These are phyloP conservation scores for Lithohypha guttulata DNA, from an alignment of 2,329 filamentous ascomycete genomes.

Conservation along the genomic window DNA sequence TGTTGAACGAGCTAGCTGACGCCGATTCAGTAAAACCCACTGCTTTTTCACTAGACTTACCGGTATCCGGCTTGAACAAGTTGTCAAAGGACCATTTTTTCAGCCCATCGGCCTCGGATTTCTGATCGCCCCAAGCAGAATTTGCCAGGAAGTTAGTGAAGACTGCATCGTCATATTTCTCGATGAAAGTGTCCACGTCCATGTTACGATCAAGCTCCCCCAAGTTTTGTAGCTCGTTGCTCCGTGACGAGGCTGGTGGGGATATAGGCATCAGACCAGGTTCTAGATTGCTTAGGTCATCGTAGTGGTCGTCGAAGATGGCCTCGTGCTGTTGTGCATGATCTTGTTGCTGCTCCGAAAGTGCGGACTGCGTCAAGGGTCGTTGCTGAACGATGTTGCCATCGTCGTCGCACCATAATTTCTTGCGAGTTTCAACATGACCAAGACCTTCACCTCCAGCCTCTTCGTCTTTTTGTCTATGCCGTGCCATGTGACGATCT, in stretches of 20 bases:
- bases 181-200: not conserved
- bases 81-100: constrained; percentile 37
- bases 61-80: constrained; percentile 49
- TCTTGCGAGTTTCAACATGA: constrained; percentile 40
- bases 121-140: constrained; percentile 12
- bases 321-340: too few species aligned
- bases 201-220: not conserved
- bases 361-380: constrained; percentile 7
- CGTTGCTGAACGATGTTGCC: constrained; percentile 38
- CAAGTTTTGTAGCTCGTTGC: constrained; percentile 7
- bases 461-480: constrained; percentile 42
- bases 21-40: not conserved
- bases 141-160: constrained; percentile 16
- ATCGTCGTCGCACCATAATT: constrained; percentile 38
- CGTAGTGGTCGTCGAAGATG: too few species aligned
- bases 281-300: too few species aligned
- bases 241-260: constrained; percentile 11
- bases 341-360: not conserved
- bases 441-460: constrained; percentile 38
- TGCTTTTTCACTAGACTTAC: constrained; percentile 20
- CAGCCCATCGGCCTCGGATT: not conserved
- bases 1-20: constrained; percentile 50
- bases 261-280: constrained; percentile 11
- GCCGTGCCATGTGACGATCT: constrained; percentile 49
- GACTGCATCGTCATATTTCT: constrained; percentile 5